Base-by-base conservation (phyloP, 2,329 filamentous ascomycete genomes). In the Microdochium trichocladiopsis region DNA sequence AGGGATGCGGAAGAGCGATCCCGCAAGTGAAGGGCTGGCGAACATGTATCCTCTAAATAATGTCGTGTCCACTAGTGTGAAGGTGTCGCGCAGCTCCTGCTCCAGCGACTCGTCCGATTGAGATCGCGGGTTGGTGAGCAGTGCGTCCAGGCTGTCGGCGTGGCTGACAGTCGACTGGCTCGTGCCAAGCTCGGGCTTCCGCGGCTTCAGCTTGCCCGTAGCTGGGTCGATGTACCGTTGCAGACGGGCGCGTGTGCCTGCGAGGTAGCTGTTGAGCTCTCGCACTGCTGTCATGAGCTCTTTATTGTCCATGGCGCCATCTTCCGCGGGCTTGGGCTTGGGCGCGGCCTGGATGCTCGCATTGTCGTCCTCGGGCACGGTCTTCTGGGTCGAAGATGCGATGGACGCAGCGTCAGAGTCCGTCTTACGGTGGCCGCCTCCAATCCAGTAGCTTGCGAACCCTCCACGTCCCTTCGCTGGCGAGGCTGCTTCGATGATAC, bases 21-120 rank as follows among this genome's bases (percentile, higher is more conserved):
- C 88, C 3, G 91, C 91, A 11, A 99, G 76, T 5, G 87, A 84
- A 4, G 94, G 93, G 8, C 85, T 86, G 3, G 88, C 90, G 63
- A 93, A 90, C 92, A 99, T 97, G 68, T 96, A 95, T 0, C 90
- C 88, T 16, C 93, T 84, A 74, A 99, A 97, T 0, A 99, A 78
- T 1, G 92, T 93, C 1, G 94, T 99, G 64, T 99, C 94, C 6
- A 97, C 90, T 2, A 96, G 73, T 49, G 82, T 86, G 33, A 94
- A 95, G 1, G 87, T 90, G 36, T 85, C 79, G 12, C 84, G 79
- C 2, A 97, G 76, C 57, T 87, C 85, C 49, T 82, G 75, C 58
- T 89, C 84, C 56, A 90, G 86, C 56, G 89, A 70, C 48, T 79
- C 75, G 24, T 84, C 76, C 1, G 74, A 72, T 4, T 80, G 66